Conservation (phyloP, 306 rosid genomes). For the Citrullus mucosospermus region DNA sequence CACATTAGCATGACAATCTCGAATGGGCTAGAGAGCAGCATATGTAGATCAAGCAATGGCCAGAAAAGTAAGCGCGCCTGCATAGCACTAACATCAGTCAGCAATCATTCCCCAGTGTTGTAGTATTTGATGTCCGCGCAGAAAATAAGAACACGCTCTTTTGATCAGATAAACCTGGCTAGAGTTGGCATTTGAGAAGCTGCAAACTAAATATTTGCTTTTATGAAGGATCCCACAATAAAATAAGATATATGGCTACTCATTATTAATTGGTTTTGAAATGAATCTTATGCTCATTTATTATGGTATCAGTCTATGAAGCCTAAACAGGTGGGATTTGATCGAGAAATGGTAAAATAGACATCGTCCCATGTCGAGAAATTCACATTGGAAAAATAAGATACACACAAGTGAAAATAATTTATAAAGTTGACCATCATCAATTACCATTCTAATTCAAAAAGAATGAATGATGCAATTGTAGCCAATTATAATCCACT, state of each 20-base stretch:
- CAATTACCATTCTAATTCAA: neutral
- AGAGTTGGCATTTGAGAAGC: neutral
- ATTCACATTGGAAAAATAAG: too few relatives aligned
- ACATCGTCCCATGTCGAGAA: too few relatives aligned
- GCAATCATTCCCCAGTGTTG: neutral
- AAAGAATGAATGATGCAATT: neutral
- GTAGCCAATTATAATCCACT: slow-evolving; percentile 4
- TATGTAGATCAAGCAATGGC: neutral
- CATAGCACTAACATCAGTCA: neutral
- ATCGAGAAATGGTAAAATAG: too few relatives aligned
- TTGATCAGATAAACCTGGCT: neutral
- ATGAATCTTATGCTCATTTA: too few relatives aligned
- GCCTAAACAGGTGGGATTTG: too few relatives aligned
- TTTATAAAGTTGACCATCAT: neutral
- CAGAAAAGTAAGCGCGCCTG: neutral
- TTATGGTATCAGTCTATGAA: too few relatives aligned
- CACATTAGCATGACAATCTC: neutral
- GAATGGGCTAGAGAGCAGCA: neutral
- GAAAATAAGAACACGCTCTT: neutral
- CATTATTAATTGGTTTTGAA: too few relatives aligned
- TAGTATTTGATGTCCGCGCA: neutral
- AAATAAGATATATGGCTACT: too few relatives aligned
- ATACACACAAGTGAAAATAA: neutral
- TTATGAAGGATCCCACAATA: too few relatives aligned
- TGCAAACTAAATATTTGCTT: neutral